phyloP scores from a whole-genome alignment of 192 early-diverging fungal species.

The Jimgerdemannia lactiflua region DNA sequence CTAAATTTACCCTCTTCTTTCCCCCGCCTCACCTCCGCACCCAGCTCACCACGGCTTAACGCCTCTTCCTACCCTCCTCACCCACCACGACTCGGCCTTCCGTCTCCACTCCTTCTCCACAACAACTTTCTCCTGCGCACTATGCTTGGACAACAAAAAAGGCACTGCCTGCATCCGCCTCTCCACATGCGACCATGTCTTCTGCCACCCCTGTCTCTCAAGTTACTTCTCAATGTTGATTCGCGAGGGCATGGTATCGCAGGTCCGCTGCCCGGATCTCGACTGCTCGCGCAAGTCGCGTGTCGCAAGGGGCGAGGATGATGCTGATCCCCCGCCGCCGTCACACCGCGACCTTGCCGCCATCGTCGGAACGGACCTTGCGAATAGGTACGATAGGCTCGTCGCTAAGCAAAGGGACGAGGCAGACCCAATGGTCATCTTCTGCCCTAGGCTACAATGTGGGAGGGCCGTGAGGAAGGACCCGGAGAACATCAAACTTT shows the following conservation, averaged over 20 bases:
- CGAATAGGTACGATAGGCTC: slow-evolving; percentile 16
- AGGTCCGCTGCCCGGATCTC: slow-evolving; percentile 28
- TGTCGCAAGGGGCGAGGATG: background rate
- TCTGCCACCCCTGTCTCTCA: slow-evolving; percentile 20
- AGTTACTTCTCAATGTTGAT: slow-evolving; percentile 29
- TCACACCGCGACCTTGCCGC: slow-evolving; percentile 12
- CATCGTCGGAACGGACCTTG: slow-evolving; percentile 21
- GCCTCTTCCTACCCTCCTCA: too few species aligned
- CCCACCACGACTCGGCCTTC: too few species aligned
- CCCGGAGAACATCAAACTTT: slow-evolving; percentile 17
- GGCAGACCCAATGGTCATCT: slow-evolving; percentile 21
- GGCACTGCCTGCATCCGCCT: slow-evolving; percentile 20
- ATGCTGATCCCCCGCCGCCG: background rate
- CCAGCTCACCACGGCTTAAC: too few species aligned
- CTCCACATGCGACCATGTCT: slow-evolving; percentile 20
- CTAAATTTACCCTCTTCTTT: too few species aligned
- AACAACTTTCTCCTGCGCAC: slow-evolving; percentile 21
- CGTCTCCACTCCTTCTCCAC: background rate
- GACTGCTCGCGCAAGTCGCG: slow-evolving; percentile 13
- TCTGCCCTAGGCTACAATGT: slow-evolving; percentile 20
- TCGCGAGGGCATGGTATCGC: slow-evolving; percentile 19
- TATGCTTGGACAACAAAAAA: slow-evolving; percentile 28
- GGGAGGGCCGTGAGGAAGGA: slow-evolving; percentile 24
- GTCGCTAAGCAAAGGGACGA: slow-evolving; percentile 18
- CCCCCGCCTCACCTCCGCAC: too few species aligned